Percentiles rank a stretch among this genome's conserved stretches.
Evolutionary conservation across 495 filamentous ascomycete species (phyloP).

Genomic region (Cercophora newfieldiana): DNA sequence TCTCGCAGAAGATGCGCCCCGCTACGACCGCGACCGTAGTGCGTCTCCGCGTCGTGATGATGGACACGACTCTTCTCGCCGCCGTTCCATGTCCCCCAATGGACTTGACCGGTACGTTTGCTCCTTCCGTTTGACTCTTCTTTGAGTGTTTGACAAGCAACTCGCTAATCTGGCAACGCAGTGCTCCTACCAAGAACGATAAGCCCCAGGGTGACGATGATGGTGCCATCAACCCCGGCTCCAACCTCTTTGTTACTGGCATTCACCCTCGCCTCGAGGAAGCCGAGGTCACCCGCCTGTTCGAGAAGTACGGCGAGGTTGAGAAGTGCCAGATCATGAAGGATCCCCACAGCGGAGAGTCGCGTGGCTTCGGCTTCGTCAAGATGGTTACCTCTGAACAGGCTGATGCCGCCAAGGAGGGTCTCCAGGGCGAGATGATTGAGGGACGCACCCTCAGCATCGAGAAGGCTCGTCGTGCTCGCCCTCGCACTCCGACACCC

Average conservation of each 20-base stretch:
- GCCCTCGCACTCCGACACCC: conserved; percentile 92
- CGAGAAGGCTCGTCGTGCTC: conserved; percentile 94
- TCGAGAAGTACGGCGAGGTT: conserved; percentile 97
- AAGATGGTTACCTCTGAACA: conserved; percentile 95
- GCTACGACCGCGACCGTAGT: conserved; percentile 80
- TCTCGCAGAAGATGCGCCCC: conserved; percentile 66
- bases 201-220: conserved; percentile 66
- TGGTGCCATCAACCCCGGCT: conserved; percentile 83
- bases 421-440: conserved; percentile 89
- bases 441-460: conserved; percentile 97
- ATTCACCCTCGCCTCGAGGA: conserved; percentile 94
- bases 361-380: conserved; percentile 98
- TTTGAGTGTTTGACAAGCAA: background rate
- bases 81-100: conserved; percentile 74
- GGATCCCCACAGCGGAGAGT: conserved; percentile 96
- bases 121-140: background rate
- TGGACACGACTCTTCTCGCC: conserved; percentile 64
- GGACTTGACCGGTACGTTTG: conserved; percentile 68
- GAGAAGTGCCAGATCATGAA: conserved; percentile 99
- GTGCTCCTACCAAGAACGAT: conserved; percentile 30
- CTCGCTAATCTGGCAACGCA: conserved; percentile 19
- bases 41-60: conserved; percentile 84
- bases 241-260: conserved; percentile 98
- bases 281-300: conserved; percentile 86
- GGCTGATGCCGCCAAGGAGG: conserved; percentile 95